Evolutionary conservation across 305 asterid genomes (phyloP).

Genomic region (Fraxinus velutina): DNA sequence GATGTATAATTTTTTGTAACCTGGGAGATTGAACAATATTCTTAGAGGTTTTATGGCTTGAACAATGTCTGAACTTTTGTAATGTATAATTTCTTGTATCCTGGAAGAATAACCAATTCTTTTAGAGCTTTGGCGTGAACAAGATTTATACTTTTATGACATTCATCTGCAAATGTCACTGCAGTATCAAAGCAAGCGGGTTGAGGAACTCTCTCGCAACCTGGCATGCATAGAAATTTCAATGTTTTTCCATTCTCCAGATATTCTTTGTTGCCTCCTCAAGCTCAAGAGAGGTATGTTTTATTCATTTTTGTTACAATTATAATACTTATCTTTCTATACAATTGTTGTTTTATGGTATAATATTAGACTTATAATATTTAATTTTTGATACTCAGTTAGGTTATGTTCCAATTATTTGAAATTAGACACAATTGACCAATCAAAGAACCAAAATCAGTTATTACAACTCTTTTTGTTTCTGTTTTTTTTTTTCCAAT

Average conservation of each 20-base stretch:
- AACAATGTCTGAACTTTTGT: neutral
- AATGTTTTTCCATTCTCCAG: conserved; percentile 29
- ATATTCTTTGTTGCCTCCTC: conserved; percentile 25
- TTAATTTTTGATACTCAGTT: neutral
- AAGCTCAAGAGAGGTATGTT: neutral
- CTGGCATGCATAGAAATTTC: conserved; percentile 30
- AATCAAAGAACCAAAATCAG: neutral
- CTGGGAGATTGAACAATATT: neutral
- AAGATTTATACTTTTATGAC: neutral
- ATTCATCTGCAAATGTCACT: conserved; percentile 30
- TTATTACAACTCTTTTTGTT: neutral
- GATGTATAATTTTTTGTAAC: neutral
- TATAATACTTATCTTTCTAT: neutral
- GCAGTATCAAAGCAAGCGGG: conserved; percentile 42
- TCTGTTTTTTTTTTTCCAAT: neutral
- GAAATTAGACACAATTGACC: neutral
- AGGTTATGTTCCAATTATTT: neutral
- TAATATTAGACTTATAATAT: neutral
- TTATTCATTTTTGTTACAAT: neutral
- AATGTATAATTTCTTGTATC: neutral
- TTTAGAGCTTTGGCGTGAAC: neutral
- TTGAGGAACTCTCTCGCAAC: conserved; percentile 31
- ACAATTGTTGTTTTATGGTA: neutral
- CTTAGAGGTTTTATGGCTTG: neutral
- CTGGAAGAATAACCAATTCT: neutral